Conservation (phyloP, 164 flowering plant species). For the Vitis labrusca region DNA sequence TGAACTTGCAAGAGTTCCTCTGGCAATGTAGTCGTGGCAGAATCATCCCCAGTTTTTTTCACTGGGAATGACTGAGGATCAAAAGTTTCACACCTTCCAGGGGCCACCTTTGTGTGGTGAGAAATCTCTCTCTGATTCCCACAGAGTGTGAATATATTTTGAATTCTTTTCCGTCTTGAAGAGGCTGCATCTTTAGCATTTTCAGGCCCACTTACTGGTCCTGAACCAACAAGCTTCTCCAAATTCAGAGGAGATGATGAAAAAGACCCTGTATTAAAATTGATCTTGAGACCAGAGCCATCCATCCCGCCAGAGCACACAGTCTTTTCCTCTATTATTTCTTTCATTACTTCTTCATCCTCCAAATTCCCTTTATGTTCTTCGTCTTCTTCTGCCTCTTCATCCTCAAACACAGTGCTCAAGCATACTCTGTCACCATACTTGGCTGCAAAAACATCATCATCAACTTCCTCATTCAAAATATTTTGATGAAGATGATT, state of each 20-base stretch:
- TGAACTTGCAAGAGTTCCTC: conserved; percentile 24
- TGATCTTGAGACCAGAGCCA: background rate
- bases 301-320: conserved; percentile 25
- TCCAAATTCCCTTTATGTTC: conserved; percentile 15
- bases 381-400: conserved; percentile 47
- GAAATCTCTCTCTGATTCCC: conserved; percentile 86
- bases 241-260: conserved; percentile 17
- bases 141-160: conserved; percentile 89
- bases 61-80: conserved; percentile 19
- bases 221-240: conserved; percentile 1
- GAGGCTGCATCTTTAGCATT: conserved; percentile 39
- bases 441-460: conserved; percentile 22
- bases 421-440: conserved; percentile 46
- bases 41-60: conserved; percentile 17
- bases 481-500: background rate
- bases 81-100: conserved; percentile 25
- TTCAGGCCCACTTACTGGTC: conserved; percentile 11
- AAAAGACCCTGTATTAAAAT: conserved; percentile 11
- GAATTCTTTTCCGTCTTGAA: conserved; percentile 65
- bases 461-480: conserved; percentile 21
- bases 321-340: conserved; percentile 64
- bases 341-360: conserved; percentile 83
- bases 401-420: conserved; percentile 93
- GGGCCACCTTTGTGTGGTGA: conserved; percentile 34
- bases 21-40: conserved; percentile 7